Evolutionary conservation across 805 yeast species (phyloP).

Genomic region (Yarrowia yakushimensis): DNA sequence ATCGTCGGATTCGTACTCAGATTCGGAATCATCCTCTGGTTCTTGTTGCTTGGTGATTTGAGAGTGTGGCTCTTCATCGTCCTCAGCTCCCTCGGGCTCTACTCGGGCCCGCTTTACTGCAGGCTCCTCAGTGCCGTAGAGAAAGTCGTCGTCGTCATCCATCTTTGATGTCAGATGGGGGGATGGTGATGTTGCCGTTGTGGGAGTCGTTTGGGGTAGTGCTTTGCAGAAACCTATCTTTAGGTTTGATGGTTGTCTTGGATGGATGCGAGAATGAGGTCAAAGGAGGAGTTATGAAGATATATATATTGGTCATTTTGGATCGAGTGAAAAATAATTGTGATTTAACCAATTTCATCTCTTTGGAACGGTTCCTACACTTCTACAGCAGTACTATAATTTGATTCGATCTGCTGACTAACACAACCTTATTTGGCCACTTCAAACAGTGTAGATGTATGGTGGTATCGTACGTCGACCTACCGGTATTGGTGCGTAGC

Average conservation of each 20-base stretch:
- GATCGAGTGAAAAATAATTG: too few species aligned
- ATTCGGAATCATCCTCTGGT: slow-evolving; percentile 27
- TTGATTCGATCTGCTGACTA: too few species aligned
- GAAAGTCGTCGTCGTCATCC: slow-evolving; percentile 28
- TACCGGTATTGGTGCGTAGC: too few species aligned
- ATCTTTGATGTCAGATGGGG: slow-evolving; percentile 6
- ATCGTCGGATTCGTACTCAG: slow-evolving; percentile 28
- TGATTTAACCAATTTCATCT: too few species aligned
- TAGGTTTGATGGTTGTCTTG: background rate
- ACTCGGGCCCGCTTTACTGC: slow-evolving; percentile 22
- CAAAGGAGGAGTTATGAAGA: background rate
- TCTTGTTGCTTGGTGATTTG: slow-evolving; percentile 27
- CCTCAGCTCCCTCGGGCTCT: slow-evolving; percentile 30
- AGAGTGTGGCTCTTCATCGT: slow-evolving; percentile 30
- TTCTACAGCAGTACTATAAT: background rate
- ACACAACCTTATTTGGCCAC: background rate
- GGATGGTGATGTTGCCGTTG: slow-evolving; percentile 11
- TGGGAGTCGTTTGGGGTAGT: slow-evolving; percentile 14
- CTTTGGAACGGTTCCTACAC: background rate
- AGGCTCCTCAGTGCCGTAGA: slow-evolving; percentile 26
- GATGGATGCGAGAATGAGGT: background rate
- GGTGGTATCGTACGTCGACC: too few species aligned
- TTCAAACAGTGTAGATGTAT: background rate
- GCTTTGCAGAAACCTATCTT: slow-evolving; percentile 22
- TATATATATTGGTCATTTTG: too few species aligned